Evolutionary conservation across 306 rosid genomes (phyloP), one percentile per base, ranked within the genome.

Genomic region (Castanea crenata): DNA sequence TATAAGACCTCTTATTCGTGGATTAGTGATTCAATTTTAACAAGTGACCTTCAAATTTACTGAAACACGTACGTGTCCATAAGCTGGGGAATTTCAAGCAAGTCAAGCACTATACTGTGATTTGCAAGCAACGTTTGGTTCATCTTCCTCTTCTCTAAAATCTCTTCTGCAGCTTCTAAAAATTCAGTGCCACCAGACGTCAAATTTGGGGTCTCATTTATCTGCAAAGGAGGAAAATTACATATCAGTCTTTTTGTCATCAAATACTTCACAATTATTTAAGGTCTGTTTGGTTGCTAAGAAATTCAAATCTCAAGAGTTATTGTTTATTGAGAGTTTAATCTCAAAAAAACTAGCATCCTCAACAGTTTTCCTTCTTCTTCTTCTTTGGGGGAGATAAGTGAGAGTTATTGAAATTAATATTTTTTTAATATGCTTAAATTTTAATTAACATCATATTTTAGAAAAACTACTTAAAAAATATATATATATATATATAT

Each of bases 1-100:
- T 29, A 55, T 46, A 5, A 61, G 75, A 72, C 63, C 70, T 62
- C 41, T 72, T 73, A 38, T 20, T 44, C 34, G 5, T 10, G 71
- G 13, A 51, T 71, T 52, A 75, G 32, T 31, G 19, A 35, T 75
- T 71, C 74, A 35, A 78, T 35, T 19, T 49, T 38, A 65, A 72
- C 52, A 75, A 55, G 68, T 21, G 67, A 83, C 32, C 62, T 55
- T 20, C 10, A 34, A 35, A 59, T 58, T 71, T 76, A 41, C 19
- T 41, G 23, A 63, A 84, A 76, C 83, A 85, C 92, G 15, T 89
- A 94, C 96, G 97, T 92, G 81, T 94, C 98, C 97, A 92, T 94
- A 65, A 94, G 96, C 84, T 92, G 98, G 80, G 97, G 98, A 79
- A 94, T 94, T 89, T 94, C 98, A 76, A 95, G 99, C 87, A 95